Evolutionary conservation across 352 stramenopile genomes (phyloP), one percentile per base, ranked within the genome.

Genomic region (Phytopythium chamaehyphon): DNA sequence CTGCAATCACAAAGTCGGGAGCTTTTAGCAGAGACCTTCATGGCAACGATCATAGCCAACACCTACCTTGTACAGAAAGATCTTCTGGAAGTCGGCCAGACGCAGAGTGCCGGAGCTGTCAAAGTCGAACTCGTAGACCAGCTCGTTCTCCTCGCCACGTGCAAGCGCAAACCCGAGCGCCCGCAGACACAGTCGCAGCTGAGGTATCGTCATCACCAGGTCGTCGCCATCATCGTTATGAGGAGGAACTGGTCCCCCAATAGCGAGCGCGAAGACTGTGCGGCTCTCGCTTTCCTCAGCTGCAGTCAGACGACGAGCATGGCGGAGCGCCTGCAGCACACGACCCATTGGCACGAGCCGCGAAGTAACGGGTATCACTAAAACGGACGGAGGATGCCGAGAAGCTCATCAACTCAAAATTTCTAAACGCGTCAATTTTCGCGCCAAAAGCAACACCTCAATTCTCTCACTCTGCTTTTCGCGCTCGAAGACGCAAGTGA

Each of bases 111-210:
- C 48, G 0, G 66, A 55, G 44, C 55, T 55, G n/a, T 62, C 58
- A 47, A 69, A 79, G 60, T 79, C 69, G 38, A 79, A 74, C 51
- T 76, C 66, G 51, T 79, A 76, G 21, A 76, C 64, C 15, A 79
- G 62, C 19, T 55, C 40, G 19, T 51, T 35, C 7, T 60, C 63
- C 35, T 79, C 69, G 2, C 28, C 44, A 19, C 58, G 61, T 0
- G 45, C 39, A 6, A 68, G 21, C 12, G 16, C 40, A 39, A 74
- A 74, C 7, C 57, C 63, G 21, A 79, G 39, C 26, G 66, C 66
- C 24, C 49, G 48, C 22, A 79, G 54, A 55, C 63, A 70, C 39
- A 52, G 19, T 37, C 70, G 71, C 12, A 79, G 62, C 42, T 76
- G 55, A 16, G 59, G 56, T 3, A 39, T 39, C 14, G 39, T 65